Conservation (phyloP, 257 asterid genomes). For the Ballota nigra region DNA sequence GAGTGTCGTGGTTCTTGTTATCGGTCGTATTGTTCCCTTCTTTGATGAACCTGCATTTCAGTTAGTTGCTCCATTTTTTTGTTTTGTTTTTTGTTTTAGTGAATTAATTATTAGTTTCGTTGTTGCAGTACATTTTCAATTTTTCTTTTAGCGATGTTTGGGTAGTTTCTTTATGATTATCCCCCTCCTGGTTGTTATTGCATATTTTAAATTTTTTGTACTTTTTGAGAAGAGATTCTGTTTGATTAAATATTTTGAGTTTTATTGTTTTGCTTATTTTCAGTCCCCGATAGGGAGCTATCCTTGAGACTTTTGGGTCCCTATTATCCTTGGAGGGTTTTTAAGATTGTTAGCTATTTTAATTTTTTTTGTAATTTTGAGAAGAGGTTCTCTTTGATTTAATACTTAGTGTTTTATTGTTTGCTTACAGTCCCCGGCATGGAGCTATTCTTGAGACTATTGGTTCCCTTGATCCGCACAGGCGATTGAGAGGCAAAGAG, state of each 20-base stretch:
- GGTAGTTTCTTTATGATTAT: background rate
- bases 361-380: too few relatives aligned
- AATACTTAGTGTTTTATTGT: too few relatives aligned
- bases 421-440: too few relatives aligned
- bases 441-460: too few relatives aligned
- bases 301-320: slow-evolving; percentile 70
- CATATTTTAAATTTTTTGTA: background rate
- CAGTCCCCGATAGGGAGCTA: slow-evolving; percentile 64
- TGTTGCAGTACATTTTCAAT: background rate
- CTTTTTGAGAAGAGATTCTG: background rate
- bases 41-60: slow-evolving; percentile 69
- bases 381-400: too few relatives aligned
- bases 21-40: slow-evolving; percentile 67
- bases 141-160: background rate
- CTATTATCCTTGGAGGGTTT: slow-evolving; percentile 68
- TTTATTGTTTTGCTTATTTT: slow-evolving; percentile 10
- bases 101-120: background rate
- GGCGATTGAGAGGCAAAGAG: too few relatives aligned
- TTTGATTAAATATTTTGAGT: background rate
- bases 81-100: background rate
- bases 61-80: slow-evolving; percentile 34
- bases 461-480: too few relatives aligned
- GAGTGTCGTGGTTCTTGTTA: slow-evolving; percentile 65
- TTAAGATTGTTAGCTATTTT: too few relatives aligned
- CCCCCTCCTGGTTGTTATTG: background rate